Base-by-base conservation (phyloP, 202 grass and related monocot genomes). In the Musa balbisiana region DNA sequence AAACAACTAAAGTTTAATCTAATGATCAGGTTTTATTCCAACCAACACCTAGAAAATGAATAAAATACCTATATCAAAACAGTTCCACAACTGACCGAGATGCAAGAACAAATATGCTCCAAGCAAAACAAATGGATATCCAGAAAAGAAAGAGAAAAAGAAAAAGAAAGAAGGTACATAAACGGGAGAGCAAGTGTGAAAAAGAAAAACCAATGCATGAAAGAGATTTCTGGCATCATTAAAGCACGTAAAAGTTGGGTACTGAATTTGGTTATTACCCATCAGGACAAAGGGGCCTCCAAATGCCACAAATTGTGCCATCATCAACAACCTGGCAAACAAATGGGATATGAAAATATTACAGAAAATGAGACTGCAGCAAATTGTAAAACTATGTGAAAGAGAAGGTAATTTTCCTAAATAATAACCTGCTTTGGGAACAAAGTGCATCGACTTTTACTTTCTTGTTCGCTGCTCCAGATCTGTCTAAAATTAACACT, bases 391-490 rank as follows among this genome's bases (percentile, higher is more conserved):
- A 12, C 20, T 3, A 26, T 12, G 13, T 1, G 25, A 51, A 20
- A 3, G 9, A 33, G 25, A 11, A 51, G 9, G 43, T 1, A 10
- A 15, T 25, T 51, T 51, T 10, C 10, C 16, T 24, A 10, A 17
- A 51, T 64, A 73, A n/a, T 62, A 5, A 97, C 94, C 90, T 97
- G 90, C 79, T 97, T 97, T 50, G 85, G 78, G 78, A 97, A 90
- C 70, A 97, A 87, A 82, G 89, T 97, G 86, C 94, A 93, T 78
- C 88, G 81, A 85, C 83, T 89, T 67, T 21, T 82, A 62, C 82
- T 72, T 93, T 89, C 90, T 76, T 81, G 88, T 84, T 97, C 94
- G 71, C 90, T 97, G 77, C 90, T 97, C 94, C 94, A 97, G 51
- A 93, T 88, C 84, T 91, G 93, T 75, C 68, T 79, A 79, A 97